Base-by-base conservation (phyloP, 108 stramenopile genomes). In the Seminavis robusta region DNA sequence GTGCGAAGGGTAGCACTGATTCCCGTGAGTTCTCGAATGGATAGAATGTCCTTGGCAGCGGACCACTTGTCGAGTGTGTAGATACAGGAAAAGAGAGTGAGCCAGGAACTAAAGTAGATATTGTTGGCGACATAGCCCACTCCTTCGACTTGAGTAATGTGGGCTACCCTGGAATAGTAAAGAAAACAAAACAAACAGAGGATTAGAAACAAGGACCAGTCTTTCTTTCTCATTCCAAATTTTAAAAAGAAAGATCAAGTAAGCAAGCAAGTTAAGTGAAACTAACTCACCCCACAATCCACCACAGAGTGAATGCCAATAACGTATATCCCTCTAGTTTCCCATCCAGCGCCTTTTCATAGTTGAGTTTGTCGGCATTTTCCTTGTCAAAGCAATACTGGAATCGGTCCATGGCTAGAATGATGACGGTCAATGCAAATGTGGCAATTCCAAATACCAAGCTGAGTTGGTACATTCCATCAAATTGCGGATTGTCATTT, bases 51-150 rank as follows among this genome's bases (percentile, higher is more conserved):
- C 53, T 82, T 79, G 28, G 66, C 73, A 0, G 56, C 63, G 10
- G 66, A 58, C 86, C 86, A 88, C 42, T 65, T 29, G 63, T 88
- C 79, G 16, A 84, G 42, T 10, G 74, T 79, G 39, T 88, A 74
- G 0, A 77, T 43, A 23, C 65, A 71, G 5, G 58, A 42, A 10
- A 59, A 52, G 9, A 74, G 20, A 31, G 62, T 26, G 9, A 54
- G 30, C 86, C 86, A 88, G 8, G 73, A 59, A 2, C 74, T 71
- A 52, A 77, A 78, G 46, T 79, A 83, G 17, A 80, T 76, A 39
- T 87, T 83, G 49, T 57, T 63, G 5, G 71, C 59, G 15, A 46
- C 25, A 39, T 84, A 88, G 0, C 69, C 86, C 34, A 88, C 66
- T 0, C 83, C 83, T 46, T 63, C 66, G 25, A 59, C 63, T 45